Percentiles rank a stretch among this genome's conserved stretches.
Conservation (phyloP, 2,329 filamentous ascomycete species). For the Trichoderma asperellum region DNA sequence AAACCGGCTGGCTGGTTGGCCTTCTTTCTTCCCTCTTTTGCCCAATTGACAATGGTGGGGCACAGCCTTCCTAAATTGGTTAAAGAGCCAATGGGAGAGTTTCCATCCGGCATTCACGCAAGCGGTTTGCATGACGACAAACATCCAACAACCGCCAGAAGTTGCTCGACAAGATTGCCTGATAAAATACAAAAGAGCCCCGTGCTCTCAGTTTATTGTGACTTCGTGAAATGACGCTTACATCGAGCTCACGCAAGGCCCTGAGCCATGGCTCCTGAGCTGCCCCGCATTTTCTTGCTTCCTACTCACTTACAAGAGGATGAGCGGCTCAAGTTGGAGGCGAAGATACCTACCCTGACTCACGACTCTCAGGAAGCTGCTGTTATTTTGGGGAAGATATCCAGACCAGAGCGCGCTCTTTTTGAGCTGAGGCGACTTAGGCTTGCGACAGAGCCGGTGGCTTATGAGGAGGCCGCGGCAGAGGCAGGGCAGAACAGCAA, state of each 20-base stretch:
- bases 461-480: not conserved
- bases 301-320: conserved; percentile 68
- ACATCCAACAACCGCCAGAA: not conserved
- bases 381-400: conserved; percentile 74
- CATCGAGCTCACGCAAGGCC: not conserved
- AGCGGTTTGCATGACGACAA: not conserved
- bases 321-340: conserved; percentile 66
- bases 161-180: not conserved
- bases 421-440: conserved; percentile 76
- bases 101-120: not conserved
- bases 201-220: not conserved
- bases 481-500: conserved; percentile 1
- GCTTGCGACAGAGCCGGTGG: conserved; percentile 56
- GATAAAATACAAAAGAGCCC: not conserved
- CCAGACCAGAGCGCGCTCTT: conserved; percentile 68
- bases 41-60: conserved; percentile 3
- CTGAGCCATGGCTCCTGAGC: conserved; percentile 35
- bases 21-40: not conserved
- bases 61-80: not conserved
- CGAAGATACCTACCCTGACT: conserved; percentile 67
- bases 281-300: conserved; percentile 74
- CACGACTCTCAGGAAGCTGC: conserved; percentile 72
- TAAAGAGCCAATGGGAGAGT: conserved; percentile 15
- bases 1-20: not conserved
- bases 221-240: not conserved